Evolutionary conservation across 257 asterid species (phyloP), one percentile per base, ranked within the genome.

Genomic region (Jasminum sambac): DNA sequence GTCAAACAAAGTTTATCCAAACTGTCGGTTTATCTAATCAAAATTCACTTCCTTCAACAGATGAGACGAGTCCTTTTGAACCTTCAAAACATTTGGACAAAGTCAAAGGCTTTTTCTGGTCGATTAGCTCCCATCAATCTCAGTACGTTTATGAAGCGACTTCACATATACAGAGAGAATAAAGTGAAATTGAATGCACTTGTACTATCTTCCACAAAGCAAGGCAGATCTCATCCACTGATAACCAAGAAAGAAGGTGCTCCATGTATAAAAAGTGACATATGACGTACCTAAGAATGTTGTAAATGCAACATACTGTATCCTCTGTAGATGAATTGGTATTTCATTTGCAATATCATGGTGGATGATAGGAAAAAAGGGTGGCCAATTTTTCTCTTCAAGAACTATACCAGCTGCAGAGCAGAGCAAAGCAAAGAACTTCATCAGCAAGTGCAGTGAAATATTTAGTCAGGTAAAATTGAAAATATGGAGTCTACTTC

Each of bases 321-420:
- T 77, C 88, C 76, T 90, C 81, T 93, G 98, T 68, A 93, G 88
- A 80, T 93, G 98, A 77, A 93, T 77, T 50, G 98, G 98, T 73
- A 90, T 93, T 71, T 93, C 98, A 82, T 87, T 93, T 8, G 94
- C 94, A 46, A 93, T 84, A 74, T 93, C 98, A 63, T 93, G 97
- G 79, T 93, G 98, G 70, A 93, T 93, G 39, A 93, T 87, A 16
- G 98, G 98, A 72, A 93, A 89, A 87, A 90, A 93, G 0, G 98
- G 94, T 72, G 98, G 98, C 98, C 98, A 93, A 55, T 93, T 93
- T 83, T 90, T 93, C 75, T 80, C 90, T 85, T 93, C 95, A 68
- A 88, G 73, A 74, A 86, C 91, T 79, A 79, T 77, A 34, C 84
- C 86, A 79, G 88, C 90, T 85, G 84, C 80, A 63, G 50, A 64